Conservation (phyloP, 441 rosid species). For the Populus trichocarpa region DNA sequence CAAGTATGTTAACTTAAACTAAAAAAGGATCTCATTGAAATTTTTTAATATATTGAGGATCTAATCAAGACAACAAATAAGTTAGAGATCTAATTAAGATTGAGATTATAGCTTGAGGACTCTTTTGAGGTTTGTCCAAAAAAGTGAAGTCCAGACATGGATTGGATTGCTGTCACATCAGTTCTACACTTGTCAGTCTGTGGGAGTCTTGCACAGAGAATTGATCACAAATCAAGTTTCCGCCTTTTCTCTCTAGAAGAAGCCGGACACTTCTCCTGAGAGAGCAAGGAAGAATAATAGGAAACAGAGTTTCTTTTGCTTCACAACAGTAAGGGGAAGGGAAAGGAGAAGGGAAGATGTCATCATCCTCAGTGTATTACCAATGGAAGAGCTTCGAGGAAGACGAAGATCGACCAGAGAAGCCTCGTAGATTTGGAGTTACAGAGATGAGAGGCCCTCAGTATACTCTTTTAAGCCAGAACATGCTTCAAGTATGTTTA, state of each 20-base stretch:
- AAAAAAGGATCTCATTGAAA: no score
- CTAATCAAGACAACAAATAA: no score
- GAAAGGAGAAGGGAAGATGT: constrained; percentile 28
- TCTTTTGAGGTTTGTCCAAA: neutral
- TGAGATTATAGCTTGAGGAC: neutral
- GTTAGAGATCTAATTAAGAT: no score
- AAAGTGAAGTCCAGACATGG: neutral
- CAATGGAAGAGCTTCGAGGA: constrained; percentile 76
- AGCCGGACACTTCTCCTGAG: neutral
- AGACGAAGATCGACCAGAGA: constrained; percentile 85
- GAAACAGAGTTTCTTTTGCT: neutral
- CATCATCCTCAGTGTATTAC: constrained; percentile 28
- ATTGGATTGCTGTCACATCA: no score
- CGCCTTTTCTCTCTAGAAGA: neutral
- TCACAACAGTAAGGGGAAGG: neutral
- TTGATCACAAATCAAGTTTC: neutral
- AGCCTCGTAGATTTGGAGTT: constrained; percentile 82
- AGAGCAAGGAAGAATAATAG: neutral
- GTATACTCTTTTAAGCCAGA: constrained; percentile 54
- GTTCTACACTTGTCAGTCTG: no score
- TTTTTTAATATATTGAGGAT: no score
- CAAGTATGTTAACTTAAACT: no score
- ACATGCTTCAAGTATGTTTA: constrained; percentile 54
- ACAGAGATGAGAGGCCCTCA: constrained; percentile 90
- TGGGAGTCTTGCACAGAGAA: no score